These are phyloP conservation scores for Olyra latifolia DNA, from an alignment of 176 grass and related monocot species.

Conservation along the genomic window DNA sequence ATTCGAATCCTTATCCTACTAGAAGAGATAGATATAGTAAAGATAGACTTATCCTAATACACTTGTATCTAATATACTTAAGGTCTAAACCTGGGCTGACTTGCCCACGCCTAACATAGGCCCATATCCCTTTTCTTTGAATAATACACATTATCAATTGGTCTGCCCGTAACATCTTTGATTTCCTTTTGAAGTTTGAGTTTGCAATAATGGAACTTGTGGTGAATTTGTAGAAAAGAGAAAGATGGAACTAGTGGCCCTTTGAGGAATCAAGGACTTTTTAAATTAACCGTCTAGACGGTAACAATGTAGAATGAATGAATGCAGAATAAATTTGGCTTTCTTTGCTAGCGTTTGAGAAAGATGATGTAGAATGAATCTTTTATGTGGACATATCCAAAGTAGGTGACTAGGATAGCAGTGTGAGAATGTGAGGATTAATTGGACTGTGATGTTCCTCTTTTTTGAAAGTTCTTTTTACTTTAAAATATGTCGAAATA, in stretches of 20 bases:
- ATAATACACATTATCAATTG: no score
- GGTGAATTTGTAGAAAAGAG: not conserved
- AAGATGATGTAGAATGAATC: not conserved
- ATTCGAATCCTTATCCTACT: no score
- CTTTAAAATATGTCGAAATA: constrained; percentile 11
- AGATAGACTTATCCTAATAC: no score
- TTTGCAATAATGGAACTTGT: not conserved
- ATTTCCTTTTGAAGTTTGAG: not conserved
- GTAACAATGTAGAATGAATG: not conserved
- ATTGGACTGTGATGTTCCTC: not conserved
- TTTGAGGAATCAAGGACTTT: not conserved
- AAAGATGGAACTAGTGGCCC: not conserved
- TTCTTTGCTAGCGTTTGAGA: not conserved
- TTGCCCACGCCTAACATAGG: no score
- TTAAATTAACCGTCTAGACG: not conserved
- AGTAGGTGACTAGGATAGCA: not conserved
- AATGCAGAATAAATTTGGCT: not conserved
- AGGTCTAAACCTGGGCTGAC: no score
- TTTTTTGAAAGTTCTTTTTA: not conserved
- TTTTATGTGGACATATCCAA: not conserved
- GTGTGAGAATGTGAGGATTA: not conserved
- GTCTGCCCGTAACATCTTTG: no score
- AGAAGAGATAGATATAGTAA: no score
- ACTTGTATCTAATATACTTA: no score
- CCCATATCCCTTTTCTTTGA: no score